Evolutionary conservation across 176 grass and related monocot species (phyloP).

Genomic region (Avena eriantha): DNA sequence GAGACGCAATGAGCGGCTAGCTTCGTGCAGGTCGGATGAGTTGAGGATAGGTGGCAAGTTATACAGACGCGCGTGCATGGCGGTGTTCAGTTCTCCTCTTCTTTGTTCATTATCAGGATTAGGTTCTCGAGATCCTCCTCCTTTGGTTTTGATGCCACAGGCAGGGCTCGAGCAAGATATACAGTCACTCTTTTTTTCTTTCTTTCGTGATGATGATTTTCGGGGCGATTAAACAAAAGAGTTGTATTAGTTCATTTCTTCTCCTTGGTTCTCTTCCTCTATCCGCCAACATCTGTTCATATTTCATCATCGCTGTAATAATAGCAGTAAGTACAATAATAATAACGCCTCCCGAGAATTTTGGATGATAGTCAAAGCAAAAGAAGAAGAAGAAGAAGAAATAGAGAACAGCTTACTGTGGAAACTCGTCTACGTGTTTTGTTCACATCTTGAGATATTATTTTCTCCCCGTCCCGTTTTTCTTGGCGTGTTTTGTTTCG

Average conservation of each 20-base stretch:
- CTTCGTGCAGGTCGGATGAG: not conserved
- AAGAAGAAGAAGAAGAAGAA: not conserved
- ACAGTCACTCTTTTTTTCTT: slow-evolving; percentile 14
- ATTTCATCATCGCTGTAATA: slow-evolving; percentile 36
- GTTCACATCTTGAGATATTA: not conserved
- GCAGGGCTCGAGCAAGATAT: slow-evolving; percentile 13
- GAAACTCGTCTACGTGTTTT: not conserved
- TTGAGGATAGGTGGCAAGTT: slow-evolving; percentile 14
- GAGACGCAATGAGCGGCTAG: slow-evolving; percentile 36
- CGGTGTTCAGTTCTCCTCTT: not conserved
- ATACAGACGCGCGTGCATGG: not conserved
- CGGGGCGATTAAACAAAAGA: not conserved
- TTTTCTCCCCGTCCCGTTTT: not conserved
- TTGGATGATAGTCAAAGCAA: not conserved
- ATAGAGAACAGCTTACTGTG: not conserved
- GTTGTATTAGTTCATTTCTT: slow-evolving; percentile 55
- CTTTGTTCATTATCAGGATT: slow-evolving; percentile 28
- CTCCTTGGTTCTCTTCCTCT: slow-evolving; percentile 8
- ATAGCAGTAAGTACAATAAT: slow-evolving; percentile 1
- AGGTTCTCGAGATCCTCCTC: slow-evolving; percentile 21
- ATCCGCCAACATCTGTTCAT: slow-evolving; percentile 47
- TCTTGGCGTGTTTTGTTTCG: not conserved
- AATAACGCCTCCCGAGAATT: slow-evolving; percentile 9
- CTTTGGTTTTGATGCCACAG: slow-evolving; percentile 25
- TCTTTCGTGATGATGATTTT: slow-evolving; percentile 12